These are phyloP conservation scores for Teunomyces atbi DNA, from an alignment of 805 yeast genomes.

Conservation along the genomic window DNA sequence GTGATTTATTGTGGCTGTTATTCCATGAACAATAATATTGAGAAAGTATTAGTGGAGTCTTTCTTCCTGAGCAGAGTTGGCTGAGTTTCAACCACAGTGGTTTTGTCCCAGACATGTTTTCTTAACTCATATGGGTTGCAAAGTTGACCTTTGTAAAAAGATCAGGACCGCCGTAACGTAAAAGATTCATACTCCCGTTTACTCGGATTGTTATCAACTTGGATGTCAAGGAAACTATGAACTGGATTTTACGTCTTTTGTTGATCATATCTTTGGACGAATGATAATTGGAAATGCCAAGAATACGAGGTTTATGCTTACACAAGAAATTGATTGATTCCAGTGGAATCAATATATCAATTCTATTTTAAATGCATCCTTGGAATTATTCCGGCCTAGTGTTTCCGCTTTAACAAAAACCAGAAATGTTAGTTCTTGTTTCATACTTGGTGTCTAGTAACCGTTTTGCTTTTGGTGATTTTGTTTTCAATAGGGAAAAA, in stretches of 20 bases:
- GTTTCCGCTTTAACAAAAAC: neutral
- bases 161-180: constrained; percentile 4
- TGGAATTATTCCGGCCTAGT: constrained; percentile 6
- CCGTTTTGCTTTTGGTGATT: constrained; percentile 5
- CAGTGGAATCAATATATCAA: neutral
- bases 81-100: neutral
- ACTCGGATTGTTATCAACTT: neutral
- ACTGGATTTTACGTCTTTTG: neutral
- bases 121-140: neutral
- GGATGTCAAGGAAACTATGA: neutral
- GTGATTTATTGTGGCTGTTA: neutral
- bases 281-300: neutral
- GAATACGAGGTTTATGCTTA: constrained; percentile 3
- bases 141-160: neutral
- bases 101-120: neutral
- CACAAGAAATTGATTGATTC: constrained; percentile 1
- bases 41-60: neutral
- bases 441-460: neutral
- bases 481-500: neutral
- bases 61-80: neutral
- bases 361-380: neutral
- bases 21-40: neutral
- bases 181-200: neutral
- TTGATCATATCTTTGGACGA: neutral
- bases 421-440: neutral